Base-by-base conservation (phyloP, 176 grass and related monocot genomes). In the Oryza australiensis region DNA sequence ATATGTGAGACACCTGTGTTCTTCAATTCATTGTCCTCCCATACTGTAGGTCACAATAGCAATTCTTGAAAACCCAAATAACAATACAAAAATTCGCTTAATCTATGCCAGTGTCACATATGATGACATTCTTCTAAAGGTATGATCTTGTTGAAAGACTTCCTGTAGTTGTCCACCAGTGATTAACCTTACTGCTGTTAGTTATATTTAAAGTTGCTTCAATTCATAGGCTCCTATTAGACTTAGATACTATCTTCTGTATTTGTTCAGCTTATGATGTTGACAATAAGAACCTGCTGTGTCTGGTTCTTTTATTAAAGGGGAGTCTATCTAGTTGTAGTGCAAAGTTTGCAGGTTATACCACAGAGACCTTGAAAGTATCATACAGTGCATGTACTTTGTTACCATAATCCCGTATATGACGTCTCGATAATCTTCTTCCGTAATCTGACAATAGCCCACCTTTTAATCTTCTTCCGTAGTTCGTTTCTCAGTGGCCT, bases 51-150 rank as follows among this genome's bases (percentile, higher is more conserved):
- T 98, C 23, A 32, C 95, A 76, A 89, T 92, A 48, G 92, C 90
- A 70, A 95, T 98, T 88, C 82, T 98, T 64, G 92, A 98, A 87
- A 95, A 98, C 84, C 86, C 90, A 76, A 86, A 66, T 5, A 90
- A 93, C 82, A 91, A 76, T 18, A 93, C 92, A 0, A 93, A 94
- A 72, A 67, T 98, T 74, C 60, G 95, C 72, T 88, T 98, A 35
- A 95, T 95, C 46, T 98, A 95, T 82, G 92, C 92, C 41, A 93
- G 95, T 90, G 90, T 94, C 76, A 88, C 88, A 48, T 86, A 88
- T 62, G 90, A 98, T 5, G 95, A 95, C 80, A 97, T 97, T 83
- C 86, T 92, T 83, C 81, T 94, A 53, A 94, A 92, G 92, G 94
- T 97, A 87, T 75, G 40, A 20, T 78, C 77, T 49, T 88, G 7